Conservation (phyloP, 768 basidiomycete genomes). For the Lanmaoa rubissima region DNA sequence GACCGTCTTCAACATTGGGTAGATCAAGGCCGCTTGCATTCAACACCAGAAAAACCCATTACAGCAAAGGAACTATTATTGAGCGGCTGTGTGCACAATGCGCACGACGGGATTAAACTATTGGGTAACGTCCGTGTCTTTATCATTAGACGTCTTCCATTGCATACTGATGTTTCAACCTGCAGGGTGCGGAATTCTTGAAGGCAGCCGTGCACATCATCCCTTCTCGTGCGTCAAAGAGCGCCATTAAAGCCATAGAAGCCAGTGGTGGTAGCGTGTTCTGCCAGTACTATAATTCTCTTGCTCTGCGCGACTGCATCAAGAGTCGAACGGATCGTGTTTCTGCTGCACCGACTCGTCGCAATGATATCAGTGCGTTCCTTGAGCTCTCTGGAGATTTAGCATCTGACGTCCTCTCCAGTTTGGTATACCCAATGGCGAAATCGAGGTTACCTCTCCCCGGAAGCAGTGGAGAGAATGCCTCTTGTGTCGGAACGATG, state of each 20-base stretch:
- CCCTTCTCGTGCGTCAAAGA: conserved; percentile 82
- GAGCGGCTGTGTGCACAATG: conserved; percentile 86
- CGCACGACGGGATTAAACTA: conserved; percentile 89
- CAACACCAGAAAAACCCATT: conserved; percentile 78
- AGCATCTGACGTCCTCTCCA: conserved; percentile 27
- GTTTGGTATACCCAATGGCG: conserved; percentile 76
- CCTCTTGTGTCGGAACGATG: conserved; percentile 71
- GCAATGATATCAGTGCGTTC: conserved; percentile 76
- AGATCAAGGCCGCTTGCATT: conserved; percentile 75
- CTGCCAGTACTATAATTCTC: conserved; percentile 88
- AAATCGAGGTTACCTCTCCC: conserved; percentile 76
- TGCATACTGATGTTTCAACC: not conserved
- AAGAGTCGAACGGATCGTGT: conserved; percentile 68
- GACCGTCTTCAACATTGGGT: conserved; percentile 91
- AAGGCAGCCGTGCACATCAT: conserved; percentile 74
- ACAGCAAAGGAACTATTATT: conserved; percentile 82
- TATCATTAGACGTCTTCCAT: not conserved
- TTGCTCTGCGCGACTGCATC: conserved; percentile 78
- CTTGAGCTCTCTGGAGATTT: not conserved
- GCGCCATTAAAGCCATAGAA: conserved; percentile 85
- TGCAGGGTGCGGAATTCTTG: conserved; percentile 64
- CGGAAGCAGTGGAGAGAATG: conserved; percentile 52
- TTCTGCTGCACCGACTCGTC: conserved; percentile 80
- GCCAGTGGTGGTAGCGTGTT: conserved; percentile 76
- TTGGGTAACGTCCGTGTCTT: conserved; percentile 66